phyloP scores from a whole-genome alignment of 1,139 yeast genomes.

The Yamadazyma membranifaciens region DNA sequence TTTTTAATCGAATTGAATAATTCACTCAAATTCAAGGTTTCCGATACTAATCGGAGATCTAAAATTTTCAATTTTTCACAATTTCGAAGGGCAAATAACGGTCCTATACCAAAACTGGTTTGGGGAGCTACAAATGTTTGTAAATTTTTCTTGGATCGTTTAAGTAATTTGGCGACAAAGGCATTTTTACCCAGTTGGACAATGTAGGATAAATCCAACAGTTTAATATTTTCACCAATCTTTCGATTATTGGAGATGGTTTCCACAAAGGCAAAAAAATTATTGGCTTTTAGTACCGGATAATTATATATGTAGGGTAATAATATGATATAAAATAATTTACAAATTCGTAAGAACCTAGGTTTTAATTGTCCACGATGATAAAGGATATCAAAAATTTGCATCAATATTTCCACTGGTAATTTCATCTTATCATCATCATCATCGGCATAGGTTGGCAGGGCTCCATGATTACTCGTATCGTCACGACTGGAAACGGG shows the following conservation, averaged over 20 bases:
- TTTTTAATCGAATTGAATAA: slow-evolving; percentile 71
- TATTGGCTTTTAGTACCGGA: slow-evolving; percentile 65
- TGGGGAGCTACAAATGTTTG: slow-evolving; percentile 85
- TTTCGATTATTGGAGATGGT: slow-evolving; percentile 50
- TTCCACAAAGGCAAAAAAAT: slow-evolving; percentile 72
- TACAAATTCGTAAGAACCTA: slow-evolving; percentile 58
- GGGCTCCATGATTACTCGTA: no score
- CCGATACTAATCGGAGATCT: slow-evolving; percentile 87
- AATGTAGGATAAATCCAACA: slow-evolving; percentile 70
- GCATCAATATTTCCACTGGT: slow-evolving; percentile 61
- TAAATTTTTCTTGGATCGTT: slow-evolving; percentile 67
- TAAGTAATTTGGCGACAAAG: slow-evolving; percentile 73
- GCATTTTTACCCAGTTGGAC: slow-evolving; percentile 95
- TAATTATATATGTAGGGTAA: slow-evolving; percentile 60
- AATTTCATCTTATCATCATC: slow-evolving; percentile 25
- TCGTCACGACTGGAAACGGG: not conserved
- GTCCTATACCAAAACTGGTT: slow-evolving; percentile 90
- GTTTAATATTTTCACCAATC: slow-evolving; percentile 45
- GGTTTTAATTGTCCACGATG: slow-evolving; percentile 39
- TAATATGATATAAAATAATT: slow-evolving; percentile 56
- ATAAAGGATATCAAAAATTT: slow-evolving; percentile 46
- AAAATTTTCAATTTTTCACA: slow-evolving; percentile 64
- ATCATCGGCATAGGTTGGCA: no score
- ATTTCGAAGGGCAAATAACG: slow-evolving; percentile 70
- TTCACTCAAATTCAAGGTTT: slow-evolving; percentile 79